Percentiles rank a stretch among this genome's conserved stretches.
phyloP scores from a whole-genome alignment of 371 early-diverging fungal species.

The Apophysomyces variabilis region DNA sequence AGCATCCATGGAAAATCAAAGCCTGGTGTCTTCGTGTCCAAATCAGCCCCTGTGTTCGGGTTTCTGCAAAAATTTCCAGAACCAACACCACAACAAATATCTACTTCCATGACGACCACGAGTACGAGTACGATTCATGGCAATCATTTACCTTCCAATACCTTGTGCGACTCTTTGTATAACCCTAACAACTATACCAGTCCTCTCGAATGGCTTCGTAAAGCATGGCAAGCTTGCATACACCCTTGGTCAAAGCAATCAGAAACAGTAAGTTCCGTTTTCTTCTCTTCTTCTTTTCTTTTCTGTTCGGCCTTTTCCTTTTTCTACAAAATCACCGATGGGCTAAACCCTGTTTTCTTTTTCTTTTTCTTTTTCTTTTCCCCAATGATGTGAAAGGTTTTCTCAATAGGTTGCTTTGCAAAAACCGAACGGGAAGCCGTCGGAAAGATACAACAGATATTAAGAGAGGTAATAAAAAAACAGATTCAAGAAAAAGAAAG shows the following conservation, averaged over 20 bases:
- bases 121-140: background rate
- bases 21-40: background rate
- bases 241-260: background rate
- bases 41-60: constrained; percentile 2
- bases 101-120: background rate
- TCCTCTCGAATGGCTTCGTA: constrained; percentile 1
- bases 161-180: too few species aligned
- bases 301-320: too few species aligned
- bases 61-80: background rate
- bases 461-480: constrained; percentile 17
- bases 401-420: constrained; percentile 19
- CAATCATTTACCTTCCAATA: too few species aligned
- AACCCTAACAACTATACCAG: background rate
- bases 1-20: background rate
- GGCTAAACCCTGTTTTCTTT: too few species aligned
- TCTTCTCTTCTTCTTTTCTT: background rate
- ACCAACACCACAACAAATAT: background rate
- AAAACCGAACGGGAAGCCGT: constrained; percentile 25
- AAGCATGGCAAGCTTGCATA: constrained; percentile 6
- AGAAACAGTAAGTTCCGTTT: background rate
- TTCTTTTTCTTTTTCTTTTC: background rate
- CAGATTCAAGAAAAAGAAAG: too few species aligned
- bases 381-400: background rate
- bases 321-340: too few species aligned
- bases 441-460: constrained; percentile 29